Base-by-base conservation (phyloP, 257 asterid genomes). In the Fraxinus excelsior region DNA sequence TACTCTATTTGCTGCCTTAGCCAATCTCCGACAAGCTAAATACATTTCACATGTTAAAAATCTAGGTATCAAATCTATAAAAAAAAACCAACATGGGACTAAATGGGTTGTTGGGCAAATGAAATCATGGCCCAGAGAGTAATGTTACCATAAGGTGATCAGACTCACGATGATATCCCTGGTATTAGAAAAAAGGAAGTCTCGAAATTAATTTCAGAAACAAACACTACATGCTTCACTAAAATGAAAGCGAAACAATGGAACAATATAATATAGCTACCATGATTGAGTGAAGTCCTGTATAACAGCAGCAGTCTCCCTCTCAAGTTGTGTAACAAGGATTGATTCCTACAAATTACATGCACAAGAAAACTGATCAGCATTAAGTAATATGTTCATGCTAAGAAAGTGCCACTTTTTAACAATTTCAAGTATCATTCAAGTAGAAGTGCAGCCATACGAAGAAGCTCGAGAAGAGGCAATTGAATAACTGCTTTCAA, bases 221-320 rank as follows among this genome's bases (percentile, higher is more conserved):
- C 70, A 73, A 26, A 31, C 28, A 74, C 49, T 38, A n/a, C 12
- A 7, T 14, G 65, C 16, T 32, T 14, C 34, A 31, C 13, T 18
- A 75, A 66, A 46, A 28, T 31, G 74, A 35, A 31, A 75, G 32
- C 75, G 29, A 42, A 49, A 64, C 34, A 11, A 49, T 38, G 71
- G 18, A 51, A 25, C 67, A 49, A 53, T 44, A 67, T 37, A 60
- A 64, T 28, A 68, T 12, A 65, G 85, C 66, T 90, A 96, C 99
- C 99, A 98, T 46, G 99, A 96, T 76, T 96, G 99, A 81, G 99
- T 96, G 88, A 96, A 96, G 79, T 96, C 99, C 84, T 96, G 99
- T 98, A 96, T 96, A 75, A 96, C 99, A 35, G 97, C 88, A 71
- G 99, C 99, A 38, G 99, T 96, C 84, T 96, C 99, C 90, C 99